Conservation (phyloP, 192 early-diverging fungal species). For the Rhizophagus clarus region DNA sequence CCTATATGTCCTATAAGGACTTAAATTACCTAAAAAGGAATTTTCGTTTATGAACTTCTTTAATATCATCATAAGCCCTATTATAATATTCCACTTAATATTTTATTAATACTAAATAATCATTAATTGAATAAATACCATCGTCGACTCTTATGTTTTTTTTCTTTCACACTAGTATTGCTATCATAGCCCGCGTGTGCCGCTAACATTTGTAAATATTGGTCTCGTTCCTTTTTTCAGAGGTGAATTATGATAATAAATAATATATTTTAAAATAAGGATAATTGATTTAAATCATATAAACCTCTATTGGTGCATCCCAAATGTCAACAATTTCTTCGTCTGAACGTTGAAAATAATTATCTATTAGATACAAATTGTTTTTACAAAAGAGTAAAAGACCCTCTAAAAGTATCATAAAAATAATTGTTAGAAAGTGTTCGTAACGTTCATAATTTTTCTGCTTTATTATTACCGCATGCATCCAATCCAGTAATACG, state of each 20-base stretch:
- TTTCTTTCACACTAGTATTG: slow-evolving; percentile 3
- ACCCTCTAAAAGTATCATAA: slow-evolving; percentile 52
- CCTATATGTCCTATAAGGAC: background rate
- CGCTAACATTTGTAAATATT: slow-evolving; percentile 58
- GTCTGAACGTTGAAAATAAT: slow-evolving; percentile 62
- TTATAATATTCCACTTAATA: background rate
- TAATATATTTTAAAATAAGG: background rate
- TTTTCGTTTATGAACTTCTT: slow-evolving; percentile 64
- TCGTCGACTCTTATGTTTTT: slow-evolving; percentile 30
- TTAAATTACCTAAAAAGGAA: slow-evolving; percentile 54
- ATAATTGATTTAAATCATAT: background rate
- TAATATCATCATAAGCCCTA: slow-evolving; percentile 61
- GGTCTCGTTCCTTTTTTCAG: slow-evolving; percentile 50
- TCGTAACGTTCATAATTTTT: background rate
- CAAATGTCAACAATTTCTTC: slow-evolving; percentile 75
- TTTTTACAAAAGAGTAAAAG: slow-evolving; percentile 67
- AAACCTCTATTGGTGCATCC: slow-evolving; percentile 59
- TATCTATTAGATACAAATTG: slow-evolving; percentile 75
- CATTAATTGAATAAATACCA: slow-evolving; percentile 18
- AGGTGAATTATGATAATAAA: background rate
- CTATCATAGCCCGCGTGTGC: slow-evolving; percentile 48
- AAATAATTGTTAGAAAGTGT: background rate
- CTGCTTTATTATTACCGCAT: slow-evolving; percentile 44
- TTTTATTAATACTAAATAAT: background rate
- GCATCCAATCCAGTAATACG: slow-evolving; percentile 70